These are phyloP conservation scores for Cystobasidium slooffiae DNA, from an alignment of 1,284 basidiomycete species.

Conservation along the genomic window DNA sequence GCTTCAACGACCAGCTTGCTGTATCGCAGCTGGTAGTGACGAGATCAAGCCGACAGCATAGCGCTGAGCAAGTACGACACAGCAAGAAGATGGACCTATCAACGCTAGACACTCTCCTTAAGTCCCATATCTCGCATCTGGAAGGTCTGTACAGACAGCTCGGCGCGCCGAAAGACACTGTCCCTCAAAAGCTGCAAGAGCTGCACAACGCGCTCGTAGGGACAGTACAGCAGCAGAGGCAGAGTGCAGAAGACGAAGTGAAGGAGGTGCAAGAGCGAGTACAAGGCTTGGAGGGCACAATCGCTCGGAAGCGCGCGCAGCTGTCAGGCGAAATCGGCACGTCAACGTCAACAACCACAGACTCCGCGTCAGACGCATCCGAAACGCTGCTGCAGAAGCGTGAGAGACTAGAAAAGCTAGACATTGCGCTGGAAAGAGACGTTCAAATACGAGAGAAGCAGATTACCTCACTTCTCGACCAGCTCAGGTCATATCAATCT, in stretches of 20 bases:
- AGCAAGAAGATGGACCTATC: constrained; percentile 30
- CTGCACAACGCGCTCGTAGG: constrained; percentile 42
- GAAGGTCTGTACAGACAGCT: constrained; percentile 28
- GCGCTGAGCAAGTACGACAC: too few relatives aligned
- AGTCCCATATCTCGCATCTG: constrained; percentile 29
- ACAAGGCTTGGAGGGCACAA: background rate
- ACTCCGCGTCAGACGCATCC: background rate
- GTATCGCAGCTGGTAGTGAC: too few relatives aligned
- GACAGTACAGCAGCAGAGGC: constrained; percentile 43
- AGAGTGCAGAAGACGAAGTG: constrained; percentile 40
- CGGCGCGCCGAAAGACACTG: constrained; percentile 27
- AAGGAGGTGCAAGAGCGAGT: constrained; percentile 27
- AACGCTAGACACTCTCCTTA: constrained; percentile 33
- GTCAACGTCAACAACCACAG: constrained; percentile 10
- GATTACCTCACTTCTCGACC: constrained; percentile 64
- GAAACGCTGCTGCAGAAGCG: constrained; percentile 22
- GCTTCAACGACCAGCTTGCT: too few relatives aligned
- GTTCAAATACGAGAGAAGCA: constrained; percentile 15
- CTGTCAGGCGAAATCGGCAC: background rate
- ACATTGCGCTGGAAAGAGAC: constrained; percentile 27
- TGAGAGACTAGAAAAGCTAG: constrained; percentile 27
- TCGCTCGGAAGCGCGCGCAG: constrained; percentile 19
- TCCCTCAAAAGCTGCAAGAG: constrained; percentile 37
- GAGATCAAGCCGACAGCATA: too few relatives aligned
- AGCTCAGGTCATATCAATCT: constrained; percentile 64